phyloP scores from a whole-genome alignment of 2,329 filamentous ascomycete genomes.

The Rhynchosporium graminicola region DNA sequence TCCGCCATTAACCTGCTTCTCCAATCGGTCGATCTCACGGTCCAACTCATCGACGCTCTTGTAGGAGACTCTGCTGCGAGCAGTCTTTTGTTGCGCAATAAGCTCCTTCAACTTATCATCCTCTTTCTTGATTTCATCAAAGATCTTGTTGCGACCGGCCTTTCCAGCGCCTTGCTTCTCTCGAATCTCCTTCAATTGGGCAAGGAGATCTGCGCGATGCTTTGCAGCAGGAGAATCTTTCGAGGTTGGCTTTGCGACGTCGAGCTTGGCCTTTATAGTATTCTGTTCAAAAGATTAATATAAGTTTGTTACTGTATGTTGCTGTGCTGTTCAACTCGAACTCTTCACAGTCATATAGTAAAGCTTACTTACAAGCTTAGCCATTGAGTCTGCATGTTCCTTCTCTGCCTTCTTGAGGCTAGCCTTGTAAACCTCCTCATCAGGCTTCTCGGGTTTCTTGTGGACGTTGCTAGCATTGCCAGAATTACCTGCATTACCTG shows the following conservation, averaged over 20 bases:
- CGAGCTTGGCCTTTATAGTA: conserved; percentile 84
- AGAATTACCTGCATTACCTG: conserved; percentile 43
- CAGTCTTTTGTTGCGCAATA: conserved; percentile 83
- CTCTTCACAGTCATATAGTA: background rate
- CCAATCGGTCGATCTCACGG: conserved; percentile 74
- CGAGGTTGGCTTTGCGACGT: conserved; percentile 78
- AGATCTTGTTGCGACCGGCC: conserved; percentile 71
- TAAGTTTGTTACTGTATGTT: conserved; percentile 16
- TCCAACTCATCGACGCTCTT: conserved; percentile 89
- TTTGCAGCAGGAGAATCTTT: conserved; percentile 79
- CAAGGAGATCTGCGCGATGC: conserved; percentile 81
- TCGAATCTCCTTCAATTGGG: conserved; percentile 80
- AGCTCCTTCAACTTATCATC: conserved; percentile 86
- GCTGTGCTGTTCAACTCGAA: conserved; percentile 10
- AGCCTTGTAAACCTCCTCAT: conserved; percentile 82
- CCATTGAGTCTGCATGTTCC: conserved; percentile 76
- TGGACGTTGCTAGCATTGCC: conserved; percentile 43
- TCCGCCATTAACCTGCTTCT: conserved; percentile 83
- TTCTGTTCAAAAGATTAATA: conserved; percentile 57
- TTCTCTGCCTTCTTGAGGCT: conserved; percentile 81
- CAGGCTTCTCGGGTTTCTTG: conserved; percentile 78
- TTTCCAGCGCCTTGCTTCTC: conserved; percentile 88
- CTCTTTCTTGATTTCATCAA: conserved; percentile 89
- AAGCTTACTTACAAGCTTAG: conserved; percentile 58
- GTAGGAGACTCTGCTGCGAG: conserved; percentile 77